Evolutionary conservation across 1,139 yeast genomes (phyloP), one percentile per base, ranked within the genome.

Genomic region (Hyphopichia wangnamkhiaoensis): DNA sequence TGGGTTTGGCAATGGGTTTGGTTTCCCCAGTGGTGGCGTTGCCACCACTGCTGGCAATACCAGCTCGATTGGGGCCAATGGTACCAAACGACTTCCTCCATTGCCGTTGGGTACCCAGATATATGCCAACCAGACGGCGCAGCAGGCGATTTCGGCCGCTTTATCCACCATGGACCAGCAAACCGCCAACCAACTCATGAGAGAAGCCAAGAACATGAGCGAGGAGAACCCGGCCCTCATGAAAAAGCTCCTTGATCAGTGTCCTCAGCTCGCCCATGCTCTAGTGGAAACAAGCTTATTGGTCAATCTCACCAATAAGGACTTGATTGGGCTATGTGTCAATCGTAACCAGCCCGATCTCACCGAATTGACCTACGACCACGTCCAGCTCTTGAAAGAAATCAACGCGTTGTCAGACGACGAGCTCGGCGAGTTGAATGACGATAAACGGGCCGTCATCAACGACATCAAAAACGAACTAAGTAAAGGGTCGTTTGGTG

Each of bases 191-290:
- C 79, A 74, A 43, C 66, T 82, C 27, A 53, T 90, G 29, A 68
- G 67, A 34, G 89, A 84, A 42, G 79, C 90, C 18, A 82, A 83
- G 47, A 63, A 70, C 17, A 80, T 90, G 79, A 70, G 87, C 14
- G 63, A 68, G 7, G 76, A 75, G 31, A 76, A 84, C 47, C 87
- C 90, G 0, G 71, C 72, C 10, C 71, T 84, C 44, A 85, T 87
- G 62, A 77, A 75, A 38, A 75, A 75, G 21, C 64, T 90, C 33
- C 68, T 91, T 23, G 77, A 76, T 31, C 79, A 81, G 44, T 83
- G 84, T 47, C 95, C 95, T 0, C 96, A 88, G 52, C 65, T 91
- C 38, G 70, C 88, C 1, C 89, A 84, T 56, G 94, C 96, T 0
- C 67, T 90, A 26, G 88, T 91, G 5, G 97, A 91, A 54, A 74